These are phyloP conservation scores for Cetraspora pellucida DNA, from an alignment of 192 early-diverging fungal species.

Conservation along the genomic window DNA sequence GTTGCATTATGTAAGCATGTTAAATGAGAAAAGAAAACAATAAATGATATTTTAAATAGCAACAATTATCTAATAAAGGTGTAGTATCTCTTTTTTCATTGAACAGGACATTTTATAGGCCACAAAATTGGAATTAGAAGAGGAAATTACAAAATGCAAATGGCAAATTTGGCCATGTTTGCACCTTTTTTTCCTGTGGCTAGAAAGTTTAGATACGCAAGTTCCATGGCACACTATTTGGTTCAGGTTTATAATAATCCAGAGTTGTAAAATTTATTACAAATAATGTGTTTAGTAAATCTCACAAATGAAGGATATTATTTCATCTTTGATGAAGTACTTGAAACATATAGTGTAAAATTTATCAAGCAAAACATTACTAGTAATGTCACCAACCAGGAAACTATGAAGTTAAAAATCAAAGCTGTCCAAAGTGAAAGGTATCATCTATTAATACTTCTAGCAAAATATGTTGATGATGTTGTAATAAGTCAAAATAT, in stretches of 20 bases:
- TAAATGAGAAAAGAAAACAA: too few relatives aligned
- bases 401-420: neutral
- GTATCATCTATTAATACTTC: slow-evolving; percentile 3
- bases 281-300: neutral
- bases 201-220: neutral
- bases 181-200: neutral
- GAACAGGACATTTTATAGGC: too few relatives aligned
- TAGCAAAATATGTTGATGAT: slow-evolving; percentile 14
- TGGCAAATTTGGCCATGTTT: neutral
- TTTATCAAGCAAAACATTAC: slow-evolving; percentile 8
- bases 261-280: neutral
- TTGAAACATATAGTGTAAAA: slow-evolving; percentile 19
- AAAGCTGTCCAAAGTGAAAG: slow-evolving; percentile 5
- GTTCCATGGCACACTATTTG: neutral
- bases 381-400: neutral
- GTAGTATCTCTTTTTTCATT: too few relatives aligned
- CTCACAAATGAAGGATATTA: neutral
- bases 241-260: neutral
- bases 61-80: too few relatives aligned
- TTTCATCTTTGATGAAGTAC: slow-evolving; percentile 8
- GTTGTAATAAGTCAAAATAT: slow-evolving; percentile 16
- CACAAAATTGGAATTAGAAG: too few relatives aligned
- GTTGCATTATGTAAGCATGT: too few relatives aligned
- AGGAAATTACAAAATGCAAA: too few relatives aligned
- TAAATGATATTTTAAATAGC: too few relatives aligned